Percentiles rank a stretch among this genome's conserved stretches.
phyloP scores from a whole-genome alignment of 352 stramenopile genomes.

The Globisporangium ultimum region DNA sequence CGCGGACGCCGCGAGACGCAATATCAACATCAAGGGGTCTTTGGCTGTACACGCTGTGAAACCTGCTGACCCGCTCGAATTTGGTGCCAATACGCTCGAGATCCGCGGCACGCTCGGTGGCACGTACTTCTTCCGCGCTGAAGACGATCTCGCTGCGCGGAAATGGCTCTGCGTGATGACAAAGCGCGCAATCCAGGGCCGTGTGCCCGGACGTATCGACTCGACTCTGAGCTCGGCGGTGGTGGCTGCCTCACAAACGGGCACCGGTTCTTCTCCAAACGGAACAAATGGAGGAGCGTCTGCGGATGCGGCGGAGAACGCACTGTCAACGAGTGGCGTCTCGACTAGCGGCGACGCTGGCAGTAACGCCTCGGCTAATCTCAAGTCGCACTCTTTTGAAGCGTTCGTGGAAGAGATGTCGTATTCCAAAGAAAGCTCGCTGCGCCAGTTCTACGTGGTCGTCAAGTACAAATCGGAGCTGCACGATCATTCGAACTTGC shows the following conservation, averaged over 20 bases:
- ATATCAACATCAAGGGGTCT: slow-evolving; percentile 75
- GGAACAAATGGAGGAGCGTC: neutral
- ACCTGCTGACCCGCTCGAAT: slow-evolving; percentile 64
- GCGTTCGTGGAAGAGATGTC: slow-evolving; percentile 69
- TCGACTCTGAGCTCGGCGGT: slow-evolving; percentile 41
- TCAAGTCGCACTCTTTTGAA: slow-evolving; percentile 68
- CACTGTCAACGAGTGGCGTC: neutral
- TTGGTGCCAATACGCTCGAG: slow-evolving; percentile 73
- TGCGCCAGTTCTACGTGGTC: slow-evolving; percentile 84
- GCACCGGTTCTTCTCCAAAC: neutral
- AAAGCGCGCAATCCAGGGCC: slow-evolving; percentile 75
- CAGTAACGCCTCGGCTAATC: slow-evolving; percentile 19
- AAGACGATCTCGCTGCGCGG: slow-evolving; percentile 72
- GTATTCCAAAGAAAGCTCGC: slow-evolving; percentile 64
- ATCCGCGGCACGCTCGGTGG: slow-evolving; percentile 69
- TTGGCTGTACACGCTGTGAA: slow-evolving; percentile 77
- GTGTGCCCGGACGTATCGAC: slow-evolving; percentile 65
- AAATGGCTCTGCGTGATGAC: slow-evolving; percentile 82
- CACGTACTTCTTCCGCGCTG: slow-evolving; percentile 79
- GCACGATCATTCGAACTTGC: slow-evolving; percentile 68
- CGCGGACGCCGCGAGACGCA: slow-evolving; percentile 68
- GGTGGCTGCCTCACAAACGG: slow-evolving; percentile 3
- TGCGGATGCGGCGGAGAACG: slow-evolving; percentile 15
- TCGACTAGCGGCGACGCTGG: neutral
- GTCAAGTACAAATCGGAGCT: slow-evolving; percentile 84